phyloP scores from a whole-genome alignment of 306 rosid species.

The Purshia tridentata region DNA sequence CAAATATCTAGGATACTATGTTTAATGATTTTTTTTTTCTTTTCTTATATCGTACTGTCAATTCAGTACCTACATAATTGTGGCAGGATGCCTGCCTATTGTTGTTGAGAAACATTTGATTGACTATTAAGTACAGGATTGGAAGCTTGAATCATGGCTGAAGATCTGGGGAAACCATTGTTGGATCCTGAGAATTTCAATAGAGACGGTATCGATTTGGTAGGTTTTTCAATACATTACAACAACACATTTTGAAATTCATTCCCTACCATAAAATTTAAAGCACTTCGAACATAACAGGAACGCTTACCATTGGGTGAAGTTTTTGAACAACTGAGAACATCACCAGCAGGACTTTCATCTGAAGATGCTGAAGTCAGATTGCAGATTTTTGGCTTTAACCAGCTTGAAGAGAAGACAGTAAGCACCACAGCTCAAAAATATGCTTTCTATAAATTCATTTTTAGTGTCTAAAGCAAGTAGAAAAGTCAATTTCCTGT shows the following conservation, averaged over 20 bases:
- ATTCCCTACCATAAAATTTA: conserved; percentile 8
- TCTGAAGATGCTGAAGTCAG: conserved; percentile 77
- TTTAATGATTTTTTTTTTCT: not conserved
- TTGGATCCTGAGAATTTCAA: conserved; percentile 72
- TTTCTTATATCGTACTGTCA: not conserved
- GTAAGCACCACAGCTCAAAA: conserved; percentile 32
- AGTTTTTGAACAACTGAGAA: conserved; percentile 71
- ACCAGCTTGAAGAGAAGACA: conserved; percentile 76
- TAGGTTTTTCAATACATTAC: conserved; percentile 22
- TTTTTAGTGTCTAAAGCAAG: not conserved
- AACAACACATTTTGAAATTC: conserved; percentile 26
- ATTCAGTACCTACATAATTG: not conserved
- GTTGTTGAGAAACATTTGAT: conserved; percentile 2
- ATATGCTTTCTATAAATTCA: conserved; percentile 6
- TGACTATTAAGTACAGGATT: conserved; percentile 15
- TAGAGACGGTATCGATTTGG: conserved; percentile 79
- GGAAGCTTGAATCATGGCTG: conserved; percentile 50
- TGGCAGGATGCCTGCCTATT: conserved; percentile 8
- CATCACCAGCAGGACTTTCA: conserved; percentile 68
- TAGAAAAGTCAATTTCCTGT: not conserved
- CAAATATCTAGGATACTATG: not conserved
- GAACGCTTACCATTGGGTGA: conserved; percentile 74
- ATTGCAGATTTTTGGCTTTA: conserved; percentile 61
- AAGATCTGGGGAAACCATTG: conserved; percentile 71
- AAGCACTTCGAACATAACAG: conserved; percentile 30